Evolutionary conservation across 352 stramenopile species (phyloP), one percentile per base, ranked within the genome.

Genomic region (Globisporangium mamillatum): DNA sequence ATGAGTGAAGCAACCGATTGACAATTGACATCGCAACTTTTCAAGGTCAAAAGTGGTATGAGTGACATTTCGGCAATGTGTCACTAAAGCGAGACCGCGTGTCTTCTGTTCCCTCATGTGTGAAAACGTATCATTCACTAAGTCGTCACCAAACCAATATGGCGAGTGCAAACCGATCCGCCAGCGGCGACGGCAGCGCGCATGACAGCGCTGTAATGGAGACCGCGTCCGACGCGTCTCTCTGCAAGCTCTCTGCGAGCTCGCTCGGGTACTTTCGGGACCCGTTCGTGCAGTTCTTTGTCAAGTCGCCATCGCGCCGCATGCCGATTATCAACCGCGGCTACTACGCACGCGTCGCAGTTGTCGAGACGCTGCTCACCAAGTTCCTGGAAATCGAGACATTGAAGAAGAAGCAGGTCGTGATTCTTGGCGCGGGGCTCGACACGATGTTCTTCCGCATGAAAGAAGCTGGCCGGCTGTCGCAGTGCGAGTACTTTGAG

Each of bases 301-400:
- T 94, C 69, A 93, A 91, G 81, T 32, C 64, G 36, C 86, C 87
- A 66, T 93, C 88, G 65, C 85, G 87, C 27, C 87, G 88, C 68
- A 93, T 95, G 88, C 89, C 89, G 25, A 80, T 97, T 64, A 97
- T 97, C 68, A 95, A 97, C 67, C 86, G 89, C 60, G 89, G 89
- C 1, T 97, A 97, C 73, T 97, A 95, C 73, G 88, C 89, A 10
- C 88, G 89, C 18, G 88, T 95, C 25, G 75, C 78, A 5, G 84
- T 80, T 3, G 72, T 97, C 50, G 85, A 95, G 73, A 69, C 69
- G 53, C 76, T 97, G 20, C 75, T 97, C 62, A 75, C 73, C 27
- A 79, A 77, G 32, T 97, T 95, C 63, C 66, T 97, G 9, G 66
- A 64, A 27, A 59, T 61, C 38, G 53, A 59, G 18, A 46, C 22